Base-by-base conservation (phyloP, 2,329 filamentous ascomycete species). In the Colletotrichum sp. region DNA sequence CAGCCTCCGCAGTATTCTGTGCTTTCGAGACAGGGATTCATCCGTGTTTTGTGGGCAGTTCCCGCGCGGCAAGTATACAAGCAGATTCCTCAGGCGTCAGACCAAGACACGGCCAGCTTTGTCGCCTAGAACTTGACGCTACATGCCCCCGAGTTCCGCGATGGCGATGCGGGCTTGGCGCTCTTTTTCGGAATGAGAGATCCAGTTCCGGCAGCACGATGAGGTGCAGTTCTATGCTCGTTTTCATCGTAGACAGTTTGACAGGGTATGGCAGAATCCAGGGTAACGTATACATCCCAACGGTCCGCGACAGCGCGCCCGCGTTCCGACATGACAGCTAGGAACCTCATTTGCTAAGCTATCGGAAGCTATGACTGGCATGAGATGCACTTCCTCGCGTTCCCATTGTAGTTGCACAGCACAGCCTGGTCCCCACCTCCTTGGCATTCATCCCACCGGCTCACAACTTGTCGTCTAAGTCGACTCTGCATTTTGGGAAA, bases 271-370 rank as follows among this genome's bases (percentile, higher is more conserved):
- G 1, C 9, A 44, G 39, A 0, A 44, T 44, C 5, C 39, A 44
- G 39, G 5, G 39, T 22, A n/a, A 49, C 9, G 19, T 1, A 49
- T n/a, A 7, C 9, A 0, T 2, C 1, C 9, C 0, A n/a, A 49
- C 7, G n/a, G 7, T 49, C n/a, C 19, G 44, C 44, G 22, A 49
- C 19, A 49, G 44, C 1, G 19, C 36, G 16, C 8, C 39, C 39
- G 19, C 1, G 19, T 49, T n/a, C 39, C 39, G 9, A n/a, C 6
- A 34, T 34, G 32, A 34, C 44, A 6, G 19, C 44, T 7, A 22
- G 9, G 11, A 49, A n/a, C n/a, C 12, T 49, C 9, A 22, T 22
- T 49, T 49, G 19, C 1, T 22, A 0, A 49, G 3, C 0, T 49
- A 1, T 7, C 4, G 6, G 44, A 49, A 22, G 39, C 19, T 3